Evolutionary conservation across 495 filamentous ascomycete genomes (phyloP).

Genomic region (Penicillium cataractarum): DNA sequence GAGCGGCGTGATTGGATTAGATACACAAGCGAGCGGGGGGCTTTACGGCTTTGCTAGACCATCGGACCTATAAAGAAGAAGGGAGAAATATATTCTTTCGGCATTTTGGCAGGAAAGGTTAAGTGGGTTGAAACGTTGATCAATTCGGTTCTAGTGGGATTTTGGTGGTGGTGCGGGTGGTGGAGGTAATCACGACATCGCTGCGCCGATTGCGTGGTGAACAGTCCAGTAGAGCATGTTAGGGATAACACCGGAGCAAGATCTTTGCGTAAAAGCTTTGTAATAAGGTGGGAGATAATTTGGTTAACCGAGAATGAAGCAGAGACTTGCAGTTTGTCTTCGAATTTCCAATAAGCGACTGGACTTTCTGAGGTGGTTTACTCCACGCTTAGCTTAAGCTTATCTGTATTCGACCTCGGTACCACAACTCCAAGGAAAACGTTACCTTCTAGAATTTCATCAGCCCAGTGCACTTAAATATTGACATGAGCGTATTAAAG

Average conservation of each 20-base stretch:
- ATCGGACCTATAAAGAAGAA: not conserved
- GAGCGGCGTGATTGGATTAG: not conserved
- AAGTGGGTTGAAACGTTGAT: not conserved
- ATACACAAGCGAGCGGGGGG: not conserved
- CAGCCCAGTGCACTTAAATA: too few relatives aligned
- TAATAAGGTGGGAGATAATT: not conserved
- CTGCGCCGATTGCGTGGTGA: slow-evolving; percentile 21
- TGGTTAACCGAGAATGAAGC: not conserved
- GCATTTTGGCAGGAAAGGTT: not conserved
- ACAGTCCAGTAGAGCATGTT: not conserved
- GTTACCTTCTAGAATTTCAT: not conserved
- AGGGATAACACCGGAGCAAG: not conserved
- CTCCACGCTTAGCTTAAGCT: not conserved
- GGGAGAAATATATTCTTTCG: not conserved
- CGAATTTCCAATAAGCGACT: not conserved
- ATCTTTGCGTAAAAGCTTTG: not conserved
- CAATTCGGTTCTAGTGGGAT: not conserved
- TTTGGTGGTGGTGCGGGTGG: slow-evolving; percentile 7
- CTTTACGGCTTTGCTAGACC: not conserved
- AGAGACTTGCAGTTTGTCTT: not conserved
- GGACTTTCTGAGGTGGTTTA: not conserved
- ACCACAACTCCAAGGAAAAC: not conserved
- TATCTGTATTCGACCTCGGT: not conserved
- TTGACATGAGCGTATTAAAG: too few relatives aligned
- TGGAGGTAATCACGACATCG: slow-evolving; percentile 28